Percentiles rank a stretch among this genome's conserved stretches.
Evolutionary conservation across 2,329 filamentous ascomycete genomes (phyloP).

Genomic region (Zymoseptoria ardabiliae): DNA sequence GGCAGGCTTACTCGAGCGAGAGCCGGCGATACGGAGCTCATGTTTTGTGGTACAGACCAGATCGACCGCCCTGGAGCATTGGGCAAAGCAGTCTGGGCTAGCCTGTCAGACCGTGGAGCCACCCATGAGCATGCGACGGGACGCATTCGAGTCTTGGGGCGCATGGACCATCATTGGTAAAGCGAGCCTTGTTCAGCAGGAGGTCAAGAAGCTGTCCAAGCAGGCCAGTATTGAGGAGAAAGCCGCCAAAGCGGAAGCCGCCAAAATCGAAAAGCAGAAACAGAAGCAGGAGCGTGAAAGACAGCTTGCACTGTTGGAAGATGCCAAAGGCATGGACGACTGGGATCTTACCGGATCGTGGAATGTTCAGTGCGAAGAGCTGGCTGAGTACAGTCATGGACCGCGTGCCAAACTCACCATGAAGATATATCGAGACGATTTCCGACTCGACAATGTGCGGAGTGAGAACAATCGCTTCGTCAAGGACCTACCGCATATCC

Average conservation of each 20-base stretch:
- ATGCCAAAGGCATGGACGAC: constrained; percentile 2
- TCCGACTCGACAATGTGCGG: background rate
- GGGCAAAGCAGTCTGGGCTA: background rate
- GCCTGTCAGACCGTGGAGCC: background rate
- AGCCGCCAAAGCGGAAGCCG: constrained; percentile 36
- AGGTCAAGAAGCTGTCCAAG: background rate
- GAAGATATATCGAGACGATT: constrained; percentile 8
- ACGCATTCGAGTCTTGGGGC: background rate
- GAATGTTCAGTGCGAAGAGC: background rate
- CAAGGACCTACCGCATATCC: background rate
- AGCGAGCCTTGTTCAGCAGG: background rate
- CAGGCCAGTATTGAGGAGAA: constrained; percentile 36
- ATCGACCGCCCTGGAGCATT: background rate
- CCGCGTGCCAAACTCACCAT: constrained; percentile 1
- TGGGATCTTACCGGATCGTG: constrained; percentile 7
- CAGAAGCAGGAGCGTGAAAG: background rate
- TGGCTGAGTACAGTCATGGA: background rate
- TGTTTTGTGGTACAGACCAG: background rate
- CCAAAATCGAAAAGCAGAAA: background rate
- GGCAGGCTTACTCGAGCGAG: background rate
- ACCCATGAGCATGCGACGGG: background rate
- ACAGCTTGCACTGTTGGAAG: background rate
- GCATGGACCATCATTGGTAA: background rate
- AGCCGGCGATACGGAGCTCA: background rate
- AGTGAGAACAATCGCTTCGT: background rate